Evolutionary conservation across 192 early-diverging fungal species (phyloP).

Genomic region (Entomortierella beljakovae): DNA sequence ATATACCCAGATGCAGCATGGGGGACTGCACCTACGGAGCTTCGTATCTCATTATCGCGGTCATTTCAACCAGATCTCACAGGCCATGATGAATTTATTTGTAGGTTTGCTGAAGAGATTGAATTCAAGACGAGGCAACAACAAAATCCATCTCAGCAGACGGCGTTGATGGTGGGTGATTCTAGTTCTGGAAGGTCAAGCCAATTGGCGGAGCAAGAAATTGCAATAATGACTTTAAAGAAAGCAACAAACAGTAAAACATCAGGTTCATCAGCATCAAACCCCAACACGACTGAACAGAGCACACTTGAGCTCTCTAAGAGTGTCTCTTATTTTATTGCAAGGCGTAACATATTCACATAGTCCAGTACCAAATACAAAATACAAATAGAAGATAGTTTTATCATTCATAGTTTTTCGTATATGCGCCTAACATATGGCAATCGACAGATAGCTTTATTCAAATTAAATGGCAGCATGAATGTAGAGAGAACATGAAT

Average conservation of each 20-base stretch:
- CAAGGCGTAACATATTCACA: slow-evolving; percentile 29
- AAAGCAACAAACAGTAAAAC: not conserved
- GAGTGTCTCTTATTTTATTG: slow-evolving; percentile 22
- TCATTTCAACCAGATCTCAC: slow-evolving; percentile 41
- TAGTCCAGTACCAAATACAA: not conserved
- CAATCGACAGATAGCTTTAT: too few species aligned
- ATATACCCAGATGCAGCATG: slow-evolving; percentile 41
- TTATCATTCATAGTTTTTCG: too few species aligned
- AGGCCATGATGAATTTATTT: slow-evolving; percentile 52
- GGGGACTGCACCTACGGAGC: slow-evolving; percentile 23
- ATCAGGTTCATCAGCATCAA: not conserved
- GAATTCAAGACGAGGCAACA: slow-evolving; percentile 26
- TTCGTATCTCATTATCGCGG: slow-evolving; percentile 35
- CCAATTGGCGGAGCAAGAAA: not conserved
- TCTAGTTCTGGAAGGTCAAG: not conserved
- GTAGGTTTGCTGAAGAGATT: slow-evolving; percentile 47
- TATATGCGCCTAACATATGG: too few species aligned
- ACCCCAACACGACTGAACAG: slow-evolving; percentile 6
- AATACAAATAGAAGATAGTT: not conserved
- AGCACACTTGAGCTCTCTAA: slow-evolving; percentile 50
- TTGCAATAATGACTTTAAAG: not conserved
- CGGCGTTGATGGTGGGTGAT: not conserved
- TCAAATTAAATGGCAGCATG: too few species aligned
- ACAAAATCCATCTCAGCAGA: not conserved
- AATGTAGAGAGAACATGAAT: too few species aligned